phyloP scores from a whole-genome alignment of 2,329 filamentous ascomycete species.

The Alternaria gaisen region DNA sequence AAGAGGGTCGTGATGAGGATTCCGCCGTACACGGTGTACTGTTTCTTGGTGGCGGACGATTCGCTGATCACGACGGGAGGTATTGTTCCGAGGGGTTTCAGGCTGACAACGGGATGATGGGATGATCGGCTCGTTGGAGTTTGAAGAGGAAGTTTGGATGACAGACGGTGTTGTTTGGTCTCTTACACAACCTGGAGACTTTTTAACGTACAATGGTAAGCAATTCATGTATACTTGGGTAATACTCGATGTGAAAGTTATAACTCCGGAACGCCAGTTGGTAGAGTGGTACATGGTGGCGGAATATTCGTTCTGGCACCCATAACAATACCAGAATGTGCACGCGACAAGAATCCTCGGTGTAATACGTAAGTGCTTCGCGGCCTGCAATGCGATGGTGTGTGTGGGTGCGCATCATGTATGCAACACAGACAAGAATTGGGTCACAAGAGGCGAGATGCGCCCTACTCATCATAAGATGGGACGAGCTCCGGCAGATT shows the following conservation, averaged over 20 bases:
- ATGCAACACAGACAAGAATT: neutral
- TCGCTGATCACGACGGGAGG: conserved; percentile 3
- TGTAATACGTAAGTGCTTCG: neutral
- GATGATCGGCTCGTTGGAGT: neutral
- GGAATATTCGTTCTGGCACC: neutral
- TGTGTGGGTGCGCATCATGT: neutral
- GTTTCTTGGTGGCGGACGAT: neutral
- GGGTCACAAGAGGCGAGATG: conserved; percentile 6
- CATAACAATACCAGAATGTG: neutral
- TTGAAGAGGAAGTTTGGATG: neutral
- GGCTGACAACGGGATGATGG: too few relatives aligned
- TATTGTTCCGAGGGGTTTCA: neutral
- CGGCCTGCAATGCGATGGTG: neutral
- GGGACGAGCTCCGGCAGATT: neutral
- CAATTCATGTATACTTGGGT: neutral
- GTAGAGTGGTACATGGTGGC: neutral
- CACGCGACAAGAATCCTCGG: neutral
- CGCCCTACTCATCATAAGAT: neutral
- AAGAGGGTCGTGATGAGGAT: neutral
- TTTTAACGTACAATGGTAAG: too few relatives aligned
- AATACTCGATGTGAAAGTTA: neutral
- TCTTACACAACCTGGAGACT: neutral
- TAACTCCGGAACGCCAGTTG: neutral
- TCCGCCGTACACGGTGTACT: conserved; percentile 3
- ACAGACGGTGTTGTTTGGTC: neutral